These are phyloP conservation scores for Phialocephala subalpina DNA, from an alignment of 2,329 filamentous ascomycete species.

Conservation along the genomic window DNA sequence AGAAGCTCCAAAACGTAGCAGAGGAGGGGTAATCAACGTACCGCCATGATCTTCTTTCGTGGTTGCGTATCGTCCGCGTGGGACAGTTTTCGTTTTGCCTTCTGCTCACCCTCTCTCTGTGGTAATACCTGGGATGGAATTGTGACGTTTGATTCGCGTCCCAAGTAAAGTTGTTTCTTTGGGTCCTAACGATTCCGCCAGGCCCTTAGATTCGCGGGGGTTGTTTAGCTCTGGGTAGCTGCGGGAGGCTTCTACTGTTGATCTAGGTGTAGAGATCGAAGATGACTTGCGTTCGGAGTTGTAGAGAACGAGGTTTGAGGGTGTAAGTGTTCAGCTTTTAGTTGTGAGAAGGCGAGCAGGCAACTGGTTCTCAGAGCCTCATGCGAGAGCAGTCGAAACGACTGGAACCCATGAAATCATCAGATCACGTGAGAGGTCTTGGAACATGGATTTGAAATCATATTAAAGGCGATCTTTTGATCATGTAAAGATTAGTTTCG, in stretches of 20 bases:
- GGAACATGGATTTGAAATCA: slow-evolving; percentile 3
- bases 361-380: slow-evolving; percentile 10
- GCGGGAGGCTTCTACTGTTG: slow-evolving; percentile 9
- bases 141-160: slow-evolving; percentile 38
- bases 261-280: neutral
- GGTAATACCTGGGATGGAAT: slow-evolving; percentile 41
- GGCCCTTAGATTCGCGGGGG: slow-evolving; percentile 26
- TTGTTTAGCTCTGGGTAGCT: slow-evolving; percentile 16
- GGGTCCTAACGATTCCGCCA: slow-evolving; percentile 31
- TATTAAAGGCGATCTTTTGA: neutral
- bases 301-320: neutral
- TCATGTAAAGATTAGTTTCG: neutral
- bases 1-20: neutral
- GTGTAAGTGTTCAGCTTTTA: neutral
- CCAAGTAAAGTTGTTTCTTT: slow-evolving; percentile 30
- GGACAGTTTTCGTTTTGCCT: slow-evolving; percentile 73
- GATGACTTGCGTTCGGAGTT: neutral
- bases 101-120: slow-evolving; percentile 53
- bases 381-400: neutral
- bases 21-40: slow-evolving; percentile 50
- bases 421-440: neutral
- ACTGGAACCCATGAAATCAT: neutral
- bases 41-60: slow-evolving; percentile 68
- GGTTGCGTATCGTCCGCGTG: slow-evolving; percentile 64
- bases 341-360: slow-evolving; percentile 9